Base-by-base conservation (phyloP, 1,284 basidiomycete species). In the Puccinia coronata region DNA sequence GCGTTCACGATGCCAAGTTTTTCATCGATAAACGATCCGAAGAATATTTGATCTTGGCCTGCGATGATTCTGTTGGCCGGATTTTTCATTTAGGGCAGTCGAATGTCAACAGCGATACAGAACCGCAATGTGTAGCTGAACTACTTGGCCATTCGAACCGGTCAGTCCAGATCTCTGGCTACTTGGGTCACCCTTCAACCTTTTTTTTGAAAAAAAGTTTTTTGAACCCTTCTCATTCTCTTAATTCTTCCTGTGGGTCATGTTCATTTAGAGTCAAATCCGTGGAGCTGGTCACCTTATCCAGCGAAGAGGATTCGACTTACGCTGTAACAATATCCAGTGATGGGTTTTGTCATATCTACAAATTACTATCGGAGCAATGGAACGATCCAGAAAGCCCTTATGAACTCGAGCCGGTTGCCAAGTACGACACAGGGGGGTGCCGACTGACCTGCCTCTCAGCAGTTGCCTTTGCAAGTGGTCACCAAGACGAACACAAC, bases 1-100 rank as follows among this genome's bases (percentile, higher is more conserved):
- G 79, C 65, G 79, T 81, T 5, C 79, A 81, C 23, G 79, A 81
- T 74, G 70, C 70, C 39, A 81, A 73, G 47, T 81, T 81, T 67
- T 74, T 63, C 25, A 72, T 69, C 14, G 41, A 71, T 28, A 3
- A 47, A n/a, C 49, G 25, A 20, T 65, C 75, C 28, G 31, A 79
- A 47, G 59, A 81, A 65, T 71, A 73, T 55, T 73, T 81, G 47
- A 51, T 81, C 41, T 67, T 81, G 34, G 79, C 57, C 23, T 81
- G 79, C 34, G 79, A 81, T 63, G 79, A 81, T 57, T 71, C 41
- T 8, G 47, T 81, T 53, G 69, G 70, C n/a, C 53, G 79, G 43
- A 81, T 81, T 12, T 81, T 81, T 67, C 51, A 74, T 63, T 31
- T 81, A 2, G 61, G 74, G 2, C 57, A 67, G 11, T 77, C 61